These are phyloP conservation scores for Dichotomocladium elegans DNA, from an alignment of 371 early-diverging fungal species.

Conservation along the genomic window DNA sequence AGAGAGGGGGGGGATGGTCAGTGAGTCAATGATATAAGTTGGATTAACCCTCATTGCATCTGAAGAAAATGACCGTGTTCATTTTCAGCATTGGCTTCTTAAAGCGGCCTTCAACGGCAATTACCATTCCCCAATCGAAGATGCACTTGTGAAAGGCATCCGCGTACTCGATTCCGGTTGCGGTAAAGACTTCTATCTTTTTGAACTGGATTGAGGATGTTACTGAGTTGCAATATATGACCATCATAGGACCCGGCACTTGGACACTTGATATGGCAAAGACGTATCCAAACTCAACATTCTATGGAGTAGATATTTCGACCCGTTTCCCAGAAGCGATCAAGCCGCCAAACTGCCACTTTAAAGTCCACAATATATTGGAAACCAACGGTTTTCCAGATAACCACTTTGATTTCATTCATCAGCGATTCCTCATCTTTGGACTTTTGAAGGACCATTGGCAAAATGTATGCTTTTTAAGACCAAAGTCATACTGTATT, in stretches of 20 bases:
- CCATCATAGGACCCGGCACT: slow-evolving; percentile 36
- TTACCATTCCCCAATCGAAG: slow-evolving; percentile 4
- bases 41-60: background rate
- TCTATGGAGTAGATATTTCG: slow-evolving; percentile 13
- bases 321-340: slow-evolving; percentile 13
- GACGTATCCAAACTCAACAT: slow-evolving; percentile 12
- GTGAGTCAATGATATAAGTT: slow-evolving; percentile 8
- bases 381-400: slow-evolving; percentile 50
- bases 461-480: slow-evolving; percentile 13
- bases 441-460: slow-evolving; percentile 27
- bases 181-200: background rate
- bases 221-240: slow-evolving; percentile 14
- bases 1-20: slow-evolving; percentile 11
- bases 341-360: slow-evolving; percentile 26
- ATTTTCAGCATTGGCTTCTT: slow-evolving; percentile 11
- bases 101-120: slow-evolving; percentile 1
- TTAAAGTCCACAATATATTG: slow-evolving; percentile 49
- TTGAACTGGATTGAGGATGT: background rate
- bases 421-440: slow-evolving; percentile 40
- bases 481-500: too few relatives aligned
- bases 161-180: slow-evolving; percentile 17
- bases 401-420: slow-evolving; percentile 51
- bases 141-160: slow-evolving; percentile 11
- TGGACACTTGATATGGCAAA: slow-evolving; percentile 18
- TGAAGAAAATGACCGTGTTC: slow-evolving; percentile 10